phyloP scores from a whole-genome alignment of 805 yeast species.

The Metschnikowia proteae region DNA sequence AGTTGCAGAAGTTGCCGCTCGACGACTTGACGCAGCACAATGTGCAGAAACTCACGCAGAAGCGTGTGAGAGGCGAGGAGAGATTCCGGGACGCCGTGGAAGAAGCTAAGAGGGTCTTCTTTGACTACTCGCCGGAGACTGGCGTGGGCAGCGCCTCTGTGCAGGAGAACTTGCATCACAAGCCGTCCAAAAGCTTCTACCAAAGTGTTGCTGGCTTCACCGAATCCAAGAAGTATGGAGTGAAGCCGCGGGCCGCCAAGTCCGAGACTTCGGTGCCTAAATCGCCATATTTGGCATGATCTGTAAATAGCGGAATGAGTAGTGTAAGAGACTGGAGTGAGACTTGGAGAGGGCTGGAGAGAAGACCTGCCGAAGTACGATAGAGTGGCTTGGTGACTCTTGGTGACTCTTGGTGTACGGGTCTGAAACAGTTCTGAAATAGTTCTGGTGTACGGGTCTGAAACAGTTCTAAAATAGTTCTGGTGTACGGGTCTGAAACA shows the following conservation, averaged over 20 bases:
- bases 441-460: too few species aligned
- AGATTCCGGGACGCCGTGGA: slow-evolving; percentile 64
- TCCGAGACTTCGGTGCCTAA: slow-evolving; percentile 23
- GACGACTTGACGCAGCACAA: slow-evolving; percentile 52
- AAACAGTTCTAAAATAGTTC: too few species aligned
- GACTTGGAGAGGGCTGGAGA: neutral
- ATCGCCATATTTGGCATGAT: slow-evolving; percentile 28
- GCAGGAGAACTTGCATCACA: slow-evolving; percentile 29
- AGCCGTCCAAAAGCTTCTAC: slow-evolving; percentile 29
- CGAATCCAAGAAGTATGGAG: slow-evolving; percentile 32
- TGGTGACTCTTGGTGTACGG: too few species aligned
- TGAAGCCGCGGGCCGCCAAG: slow-evolving; percentile 25
- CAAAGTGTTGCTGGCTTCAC: slow-evolving; percentile 19
- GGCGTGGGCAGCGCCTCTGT: slow-evolving; percentile 23
- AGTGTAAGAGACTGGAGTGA: too few species aligned
- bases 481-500: too few species aligned
- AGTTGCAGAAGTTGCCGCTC: slow-evolving; percentile 54
- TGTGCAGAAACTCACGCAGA: slow-evolving; percentile 46
- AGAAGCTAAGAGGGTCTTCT: slow-evolving; percentile 34
- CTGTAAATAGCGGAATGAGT: neutral
- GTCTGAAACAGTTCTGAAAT: too few species aligned
- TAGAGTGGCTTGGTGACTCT: too few species aligned
- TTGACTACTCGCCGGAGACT: slow-evolving; percentile 31
- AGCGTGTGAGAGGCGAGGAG: slow-evolving; percentile 47
- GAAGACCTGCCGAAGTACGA: neutral